These are phyloP conservation scores for Pseudogymnoascus sp. DNA, from an alignment of 2,329 filamentous ascomycete genomes.

Conservation along the genomic window DNA sequence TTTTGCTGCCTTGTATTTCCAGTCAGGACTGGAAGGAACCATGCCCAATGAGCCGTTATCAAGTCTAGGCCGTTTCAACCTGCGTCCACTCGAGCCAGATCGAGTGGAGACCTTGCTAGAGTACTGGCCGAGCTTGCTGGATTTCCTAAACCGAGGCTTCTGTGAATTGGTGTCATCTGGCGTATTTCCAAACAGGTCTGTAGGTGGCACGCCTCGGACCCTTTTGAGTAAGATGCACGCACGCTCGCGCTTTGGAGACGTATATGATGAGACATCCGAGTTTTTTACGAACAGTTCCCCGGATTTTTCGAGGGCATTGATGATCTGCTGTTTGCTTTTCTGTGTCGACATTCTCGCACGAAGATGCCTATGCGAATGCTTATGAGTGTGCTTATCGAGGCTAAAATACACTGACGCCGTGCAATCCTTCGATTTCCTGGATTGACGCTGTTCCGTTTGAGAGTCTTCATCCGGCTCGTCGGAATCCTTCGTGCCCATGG, in stretches of 20 bases:
- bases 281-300: not conserved
- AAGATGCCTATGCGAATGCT: not conserved
- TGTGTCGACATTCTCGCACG: not conserved
- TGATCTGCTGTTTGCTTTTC: not conserved
- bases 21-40: not conserved
- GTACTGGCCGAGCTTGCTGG: not conserved
- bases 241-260: not conserved
- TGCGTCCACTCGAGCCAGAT: not conserved
- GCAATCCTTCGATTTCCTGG: conserved; percentile 17
- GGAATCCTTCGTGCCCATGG: not conserved
- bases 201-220: not conserved
- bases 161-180: not conserved
- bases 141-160: not conserved
- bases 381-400: conserved; percentile 16
- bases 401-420: conserved; percentile 24
- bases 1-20: not conserved
- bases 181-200: not conserved
- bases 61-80: not conserved
- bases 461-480: not conserved
- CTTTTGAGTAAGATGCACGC: not conserved
- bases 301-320: not conserved
- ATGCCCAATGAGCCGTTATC: not conserved
- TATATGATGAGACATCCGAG: not conserved
- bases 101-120: not conserved
- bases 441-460: not conserved